phyloP scores from a whole-genome alignment of 176 grass and related monocot genomes.

The Oryza meyeriana region DNA sequence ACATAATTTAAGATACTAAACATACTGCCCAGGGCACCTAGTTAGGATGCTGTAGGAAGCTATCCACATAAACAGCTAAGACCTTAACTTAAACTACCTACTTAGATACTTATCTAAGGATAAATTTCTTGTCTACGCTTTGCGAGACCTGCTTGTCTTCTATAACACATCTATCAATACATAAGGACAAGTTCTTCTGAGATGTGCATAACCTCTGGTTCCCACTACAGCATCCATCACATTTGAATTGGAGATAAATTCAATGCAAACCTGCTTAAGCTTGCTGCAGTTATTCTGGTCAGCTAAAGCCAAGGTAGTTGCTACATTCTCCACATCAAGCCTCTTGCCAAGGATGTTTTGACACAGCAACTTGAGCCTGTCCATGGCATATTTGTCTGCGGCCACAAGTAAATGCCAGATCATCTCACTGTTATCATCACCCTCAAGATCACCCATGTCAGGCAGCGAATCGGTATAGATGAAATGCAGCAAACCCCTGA shows the following conservation, averaged over 20 bases:
- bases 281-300: conserved; percentile 9
- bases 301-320: conserved; percentile 36
- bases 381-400: conserved; percentile 36
- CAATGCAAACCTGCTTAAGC: conserved; percentile 35
- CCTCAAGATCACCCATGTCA: not conserved
- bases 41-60: not conserved
- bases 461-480: conserved; percentile 33
- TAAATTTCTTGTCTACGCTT: not conserved
- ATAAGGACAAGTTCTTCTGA: conserved; percentile 33
- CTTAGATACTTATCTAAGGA: not conserved
- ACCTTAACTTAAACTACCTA: not conserved
- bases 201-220: conserved; percentile 5
- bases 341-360: not conserved
- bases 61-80: not conserved
- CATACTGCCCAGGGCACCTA: no score
- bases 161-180: conserved; percentile 15
- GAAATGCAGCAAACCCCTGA: conserved; percentile 35
- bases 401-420: conserved; percentile 37
- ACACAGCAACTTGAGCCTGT: conserved; percentile 33
- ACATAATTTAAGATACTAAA: no score
- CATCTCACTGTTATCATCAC: not conserved
- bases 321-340: conserved; percentile 28
- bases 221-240: not conserved
- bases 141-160: not conserved
- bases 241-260: conserved; percentile 14